Base-by-base conservation (phyloP, 306 rosid species). In the Corylus americana region DNA sequence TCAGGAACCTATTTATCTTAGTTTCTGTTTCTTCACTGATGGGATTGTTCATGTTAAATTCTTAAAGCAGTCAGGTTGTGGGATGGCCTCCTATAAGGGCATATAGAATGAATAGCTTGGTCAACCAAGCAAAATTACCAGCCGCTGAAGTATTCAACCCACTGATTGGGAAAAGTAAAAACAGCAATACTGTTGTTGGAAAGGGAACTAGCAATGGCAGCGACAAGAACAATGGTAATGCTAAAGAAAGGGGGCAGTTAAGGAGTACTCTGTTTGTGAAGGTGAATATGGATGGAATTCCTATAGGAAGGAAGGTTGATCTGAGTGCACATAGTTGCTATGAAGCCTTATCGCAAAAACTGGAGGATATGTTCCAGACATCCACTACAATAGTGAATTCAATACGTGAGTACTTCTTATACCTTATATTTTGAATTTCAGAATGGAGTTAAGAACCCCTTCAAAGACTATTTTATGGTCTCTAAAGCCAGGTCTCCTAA, bases 31-130 rank as follows among this genome's bases (percentile, higher is more conserved):
- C 29, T 75, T 67, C 16, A 63, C 84, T 86, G 75, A 79, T 61
- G 61, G 54, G 64, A 44, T 77, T 85, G 11, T 54, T 72, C 66
- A 66, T 74, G 20, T 86, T 75, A 79, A 37, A 79, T 86, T 80
- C 73, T 74, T 79, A 73, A 31, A 75, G 83, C 89, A 95, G 96
- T 85, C 98, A 93, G 88, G 93, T 91, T 51, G 96, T 95, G 81
- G 99, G 99, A 67, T 95, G 99, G 99, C 99, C 99, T 67, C 99
- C 99, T 44, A 86, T 95, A 84, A 79, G 91, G 84, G 45, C 90
- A 66, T 86, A 83, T 70, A 88, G 99, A 86, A 89, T 91, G 93
- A 93, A 91, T 73, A 91, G 92, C 86, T 79, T 88, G 87, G 90
- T 82, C 59, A 84, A 74, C 86, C 89, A 88, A 29, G 80, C 85